These are phyloP conservation scores for Ramularia collo-cygni DNA, from an alignment of 2,329 filamentous ascomycete species.

Conservation along the genomic window DNA sequence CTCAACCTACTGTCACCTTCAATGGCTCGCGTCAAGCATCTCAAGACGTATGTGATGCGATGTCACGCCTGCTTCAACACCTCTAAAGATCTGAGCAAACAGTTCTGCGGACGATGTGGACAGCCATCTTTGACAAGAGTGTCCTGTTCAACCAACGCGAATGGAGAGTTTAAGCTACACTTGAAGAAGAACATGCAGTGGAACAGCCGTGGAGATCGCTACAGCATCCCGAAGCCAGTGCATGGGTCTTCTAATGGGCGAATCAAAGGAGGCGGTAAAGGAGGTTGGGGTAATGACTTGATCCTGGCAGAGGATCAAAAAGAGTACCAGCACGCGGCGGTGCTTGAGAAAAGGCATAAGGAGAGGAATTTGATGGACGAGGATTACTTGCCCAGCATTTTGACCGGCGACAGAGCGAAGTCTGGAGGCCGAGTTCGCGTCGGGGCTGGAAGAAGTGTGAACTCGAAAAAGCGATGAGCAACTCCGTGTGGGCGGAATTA, in stretches of 20 bases:
- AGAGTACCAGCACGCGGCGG: constrained; percentile 65
- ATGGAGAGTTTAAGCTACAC: constrained; percentile 76
- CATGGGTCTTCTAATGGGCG: constrained; percentile 76
- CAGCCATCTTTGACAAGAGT: constrained; percentile 79
- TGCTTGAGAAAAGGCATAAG: constrained; percentile 56
- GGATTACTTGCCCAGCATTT: constrained; percentile 78
- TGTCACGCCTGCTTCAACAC: constrained; percentile 91
- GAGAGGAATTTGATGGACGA: constrained; percentile 88
- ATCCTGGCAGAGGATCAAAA: constrained; percentile 94
- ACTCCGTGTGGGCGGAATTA: too few relatives aligned
- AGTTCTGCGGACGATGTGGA: constrained; percentile 90
- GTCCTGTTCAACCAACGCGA: constrained; percentile 73
- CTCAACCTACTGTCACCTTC: constrained; percentile 76
- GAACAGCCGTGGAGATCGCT: constrained; percentile 89
- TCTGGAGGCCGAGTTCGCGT: constrained; percentile 64
- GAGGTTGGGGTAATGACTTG: constrained; percentile 76
- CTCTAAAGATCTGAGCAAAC: constrained; percentile 74
- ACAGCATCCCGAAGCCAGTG: constrained; percentile 84
- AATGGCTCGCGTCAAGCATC: constrained; percentile 70
- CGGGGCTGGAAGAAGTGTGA: constrained; percentile 80
- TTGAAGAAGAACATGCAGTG: constrained; percentile 93
- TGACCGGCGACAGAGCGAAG: constrained; percentile 69
- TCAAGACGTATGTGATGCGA: constrained; percentile 83
- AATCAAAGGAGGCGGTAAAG: constrained; percentile 65
- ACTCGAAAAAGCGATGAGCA: constrained; percentile 66